Base-by-base conservation (phyloP, 345 rosid genomes). In the Noccaea bulbosa region DNA sequence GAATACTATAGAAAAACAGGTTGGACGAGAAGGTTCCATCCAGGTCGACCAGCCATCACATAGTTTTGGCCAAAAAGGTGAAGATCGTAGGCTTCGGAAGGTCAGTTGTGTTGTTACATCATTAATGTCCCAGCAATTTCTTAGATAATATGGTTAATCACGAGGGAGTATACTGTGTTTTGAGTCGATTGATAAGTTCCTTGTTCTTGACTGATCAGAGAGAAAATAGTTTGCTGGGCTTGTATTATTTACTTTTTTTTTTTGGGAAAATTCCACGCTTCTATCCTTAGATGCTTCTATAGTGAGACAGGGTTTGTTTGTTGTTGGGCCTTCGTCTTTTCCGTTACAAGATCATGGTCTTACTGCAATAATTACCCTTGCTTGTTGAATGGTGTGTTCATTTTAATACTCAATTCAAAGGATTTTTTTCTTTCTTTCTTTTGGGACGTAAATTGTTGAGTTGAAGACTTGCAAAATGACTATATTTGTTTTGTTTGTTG, bases 31-130 rank as follows among this genome's bases (percentile, higher is more conserved):
- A 69, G 60, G 45, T 79, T 73, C 80, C 49, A 62, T 62, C 54
- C 80, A 69, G 22, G 50, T 60, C 17, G 95, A 87, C 67, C 84
- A 68, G 75, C 75, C 71, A 78, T 76, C 90, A 35, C 80, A 81
- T 79, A 88, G 86, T 65, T 73, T 83, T 81, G 76, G 78, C 72
- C 62, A 81, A 56, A 82, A 74, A 76, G 76, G 74, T 76, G 90
- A 80, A 73, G 88, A 90, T 72, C 77, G 71, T 57, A 71, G 73
- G 69, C 51, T 76, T 57, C 88, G 78, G 67, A 95, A 86, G 97
- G 98, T 94, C 67, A 79, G 72, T n/a, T 61, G 51, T 67, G 55
- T 20, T 34, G 58, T 60, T 59, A 66, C n/a, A 11, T 67, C 34
- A 34, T 67, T 60, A n/a, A 62, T 22, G 1, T 69, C 41, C 15